Evolutionary conservation across 2,329 filamentous ascomycete species (phyloP).

Genomic region (Diaporthe sp.): DNA sequence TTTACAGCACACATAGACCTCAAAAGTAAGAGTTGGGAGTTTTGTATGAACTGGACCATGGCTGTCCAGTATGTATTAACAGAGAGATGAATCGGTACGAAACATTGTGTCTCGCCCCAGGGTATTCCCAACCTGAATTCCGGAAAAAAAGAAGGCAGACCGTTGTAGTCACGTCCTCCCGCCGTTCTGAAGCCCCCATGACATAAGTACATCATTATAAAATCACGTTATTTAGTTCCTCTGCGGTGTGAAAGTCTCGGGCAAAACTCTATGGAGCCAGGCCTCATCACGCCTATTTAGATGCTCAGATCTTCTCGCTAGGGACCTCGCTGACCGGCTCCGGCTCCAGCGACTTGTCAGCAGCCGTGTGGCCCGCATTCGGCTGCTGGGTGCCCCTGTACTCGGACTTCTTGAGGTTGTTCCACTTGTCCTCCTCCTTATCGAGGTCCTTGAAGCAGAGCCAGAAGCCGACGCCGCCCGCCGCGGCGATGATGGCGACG

Average conservation of each 20-base stretch:
- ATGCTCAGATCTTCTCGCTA: constrained; percentile 30
- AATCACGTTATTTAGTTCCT: not conserved
- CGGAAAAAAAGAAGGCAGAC: not conserved
- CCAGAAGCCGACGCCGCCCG: constrained; percentile 78
- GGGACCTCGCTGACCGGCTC: constrained; percentile 15
- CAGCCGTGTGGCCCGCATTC: constrained; percentile 44
- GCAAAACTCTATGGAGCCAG: too few species aligned
- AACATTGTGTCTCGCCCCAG: not conserved
- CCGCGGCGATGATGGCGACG: constrained; percentile 72
- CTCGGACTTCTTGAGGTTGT: constrained; percentile 68
- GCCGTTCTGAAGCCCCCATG: not conserved
- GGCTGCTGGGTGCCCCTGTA: constrained; percentile 58
- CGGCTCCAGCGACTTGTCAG: constrained; percentile 8
- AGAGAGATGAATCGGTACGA: not conserved
- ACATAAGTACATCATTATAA: constrained; percentile 9
- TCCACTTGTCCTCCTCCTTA: constrained; percentile 76
- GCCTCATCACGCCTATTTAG: too few species aligned
- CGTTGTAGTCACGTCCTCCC: not conserved
- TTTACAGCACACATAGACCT: not conserved
- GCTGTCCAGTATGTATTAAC: not conserved
- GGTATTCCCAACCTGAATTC: not conserved
- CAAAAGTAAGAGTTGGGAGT: not conserved
- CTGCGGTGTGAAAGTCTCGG: too few species aligned
- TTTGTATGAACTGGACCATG: too few species aligned
- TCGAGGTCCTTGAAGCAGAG: constrained; percentile 76